Conservation (phyloP, 192 early-diverging fungal genomes). For the Podila verticillata region DNA sequence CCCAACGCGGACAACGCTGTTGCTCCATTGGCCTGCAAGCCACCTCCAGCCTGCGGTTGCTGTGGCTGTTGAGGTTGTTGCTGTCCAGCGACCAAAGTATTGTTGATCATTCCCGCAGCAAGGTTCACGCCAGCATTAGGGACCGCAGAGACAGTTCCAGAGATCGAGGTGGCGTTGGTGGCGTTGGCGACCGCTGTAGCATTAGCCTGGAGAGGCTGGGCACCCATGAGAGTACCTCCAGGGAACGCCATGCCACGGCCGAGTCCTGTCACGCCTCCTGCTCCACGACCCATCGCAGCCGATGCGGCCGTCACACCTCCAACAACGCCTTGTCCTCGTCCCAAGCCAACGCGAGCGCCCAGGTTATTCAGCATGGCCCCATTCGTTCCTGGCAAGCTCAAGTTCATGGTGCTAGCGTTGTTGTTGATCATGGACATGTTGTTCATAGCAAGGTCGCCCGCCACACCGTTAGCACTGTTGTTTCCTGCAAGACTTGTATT, state of each 20-base stretch:
- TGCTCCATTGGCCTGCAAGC: slow-evolving; percentile 1
- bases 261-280: not conserved
- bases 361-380: not conserved
- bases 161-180: not conserved
- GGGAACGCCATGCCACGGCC: slow-evolving; percentile 1
- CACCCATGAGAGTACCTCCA: not conserved
- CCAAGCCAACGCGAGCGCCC: not conserved
- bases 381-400: not conserved
- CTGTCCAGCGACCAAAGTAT: not conserved
- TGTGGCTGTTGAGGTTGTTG: not conserved
- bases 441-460: not conserved
- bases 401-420: not conserved
- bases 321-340: not conserved
- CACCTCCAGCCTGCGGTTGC: not conserved
- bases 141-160: not conserved
- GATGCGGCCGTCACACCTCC: not conserved
- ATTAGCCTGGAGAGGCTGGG: not conserved
- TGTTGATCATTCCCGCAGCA: not conserved
- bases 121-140: slow-evolving; percentile 11
- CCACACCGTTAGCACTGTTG: no score
- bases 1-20: slow-evolving; percentile 13
- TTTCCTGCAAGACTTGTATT: no score
- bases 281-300: not conserved
- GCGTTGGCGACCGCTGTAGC: slow-evolving; percentile 2
- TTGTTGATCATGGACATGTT: not conserved